Evolutionary conservation across 495 filamentous ascomycete species (phyloP).

Genomic region (Lasiosphaeria miniovina): DNA sequence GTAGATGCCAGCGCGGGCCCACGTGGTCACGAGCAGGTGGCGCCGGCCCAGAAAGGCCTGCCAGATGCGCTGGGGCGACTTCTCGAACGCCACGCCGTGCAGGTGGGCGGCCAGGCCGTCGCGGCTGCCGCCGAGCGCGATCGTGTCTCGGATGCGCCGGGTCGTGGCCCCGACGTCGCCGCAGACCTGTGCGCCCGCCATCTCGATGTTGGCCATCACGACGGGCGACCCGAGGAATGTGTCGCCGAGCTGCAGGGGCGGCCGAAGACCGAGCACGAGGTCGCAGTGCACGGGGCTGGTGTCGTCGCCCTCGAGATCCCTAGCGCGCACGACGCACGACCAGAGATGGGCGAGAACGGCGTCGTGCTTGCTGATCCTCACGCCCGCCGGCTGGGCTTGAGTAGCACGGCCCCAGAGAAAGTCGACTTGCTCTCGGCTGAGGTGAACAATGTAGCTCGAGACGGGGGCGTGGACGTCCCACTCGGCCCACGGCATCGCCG

Average conservation of each 20-base stretch:
- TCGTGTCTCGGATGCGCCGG: constrained; percentile 3
- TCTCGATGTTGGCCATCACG: neutral
- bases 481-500: neutral
- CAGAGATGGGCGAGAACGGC: constrained; percentile 10
- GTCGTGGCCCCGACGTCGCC: neutral
- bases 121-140: neutral
- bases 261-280: constrained; percentile 2
- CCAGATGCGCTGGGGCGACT: constrained; percentile 9
- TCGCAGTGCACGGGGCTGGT: constrained; percentile 1
- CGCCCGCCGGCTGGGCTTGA: neutral
- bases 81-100: constrained; percentile 4
- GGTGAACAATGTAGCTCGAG: constrained; percentile 1
- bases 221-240: constrained; percentile 3
- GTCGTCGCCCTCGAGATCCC: neutral
- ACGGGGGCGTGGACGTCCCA: constrained; percentile 6
- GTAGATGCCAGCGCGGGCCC: constrained; percentile 3
- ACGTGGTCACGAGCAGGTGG: constrained; percentile 6
- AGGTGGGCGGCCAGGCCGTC: constrained; percentile 1
- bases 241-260: neutral
- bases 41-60: constrained; percentile 3
- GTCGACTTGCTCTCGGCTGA: neutral
- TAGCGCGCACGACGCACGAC: constrained; percentile 1
- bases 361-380: constrained; percentile 8
- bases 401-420: neutral
- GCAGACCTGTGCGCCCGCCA: neutral